Evolutionary conservation across 495 filamentous ascomycete species (phyloP).

Genomic region (Thozetella sp.): DNA sequence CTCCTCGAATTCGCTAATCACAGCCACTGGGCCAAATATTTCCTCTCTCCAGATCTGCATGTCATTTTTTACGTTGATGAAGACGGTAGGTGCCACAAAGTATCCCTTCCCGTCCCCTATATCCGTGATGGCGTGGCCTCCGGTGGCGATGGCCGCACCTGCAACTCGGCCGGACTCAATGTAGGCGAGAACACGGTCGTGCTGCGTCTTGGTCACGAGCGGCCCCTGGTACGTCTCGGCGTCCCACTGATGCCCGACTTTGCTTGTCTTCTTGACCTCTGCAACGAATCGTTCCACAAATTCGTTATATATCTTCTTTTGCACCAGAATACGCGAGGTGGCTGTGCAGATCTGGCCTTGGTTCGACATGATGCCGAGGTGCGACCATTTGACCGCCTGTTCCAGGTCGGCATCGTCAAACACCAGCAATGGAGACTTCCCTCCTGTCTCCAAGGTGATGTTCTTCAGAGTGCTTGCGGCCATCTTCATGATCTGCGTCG

Average conservation of each 20-base stretch:
- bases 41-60: slow-evolving; percentile 93
- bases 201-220: slow-evolving; percentile 87
- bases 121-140: slow-evolving; percentile 75
- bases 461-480: slow-evolving; percentile 88
- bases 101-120: slow-evolving; percentile 49
- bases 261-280: slow-evolving; percentile 65
- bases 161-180: slow-evolving; percentile 83
- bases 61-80: slow-evolving; percentile 80
- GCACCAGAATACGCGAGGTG: slow-evolving; percentile 87
- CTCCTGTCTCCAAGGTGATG: slow-evolving; percentile 92
- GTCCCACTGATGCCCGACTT: slow-evolving; percentile 85
- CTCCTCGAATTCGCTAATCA: slow-evolving; percentile 76
- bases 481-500: slow-evolving; percentile 90
- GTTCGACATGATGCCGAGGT: slow-evolving; percentile 79
- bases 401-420: slow-evolving; percentile 90
- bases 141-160: slow-evolving; percentile 75
- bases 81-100: slow-evolving; percentile 83
- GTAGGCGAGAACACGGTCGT: slow-evolving; percentile 81
- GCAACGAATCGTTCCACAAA: slow-evolving; percentile 79
- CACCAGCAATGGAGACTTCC: slow-evolving; percentile 85
- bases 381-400: slow-evolving; percentile 89
- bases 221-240: slow-evolving; percentile 90
- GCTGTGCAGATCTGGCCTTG: slow-evolving; percentile 90
- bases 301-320: slow-evolving; percentile 79
- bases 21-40: slow-evolving; percentile 92